Percentiles rank a stretch among this genome's conserved stretches.
phyloP scores from a whole-genome alignment of 257 asterid species.

The Solanum piurae region DNA sequence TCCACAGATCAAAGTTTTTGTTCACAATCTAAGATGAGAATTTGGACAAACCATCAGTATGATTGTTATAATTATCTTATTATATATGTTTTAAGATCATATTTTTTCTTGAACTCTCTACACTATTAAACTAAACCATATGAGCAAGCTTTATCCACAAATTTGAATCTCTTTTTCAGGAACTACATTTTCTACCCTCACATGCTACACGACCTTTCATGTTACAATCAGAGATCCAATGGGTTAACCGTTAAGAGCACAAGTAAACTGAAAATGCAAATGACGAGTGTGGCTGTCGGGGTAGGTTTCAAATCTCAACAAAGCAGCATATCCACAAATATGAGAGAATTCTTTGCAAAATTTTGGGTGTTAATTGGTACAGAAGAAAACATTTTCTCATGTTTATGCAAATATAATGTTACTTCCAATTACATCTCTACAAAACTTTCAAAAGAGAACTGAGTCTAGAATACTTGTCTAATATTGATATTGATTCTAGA shows the following conservation, averaged over 20 bases:
- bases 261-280: no score
- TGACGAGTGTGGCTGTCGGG: no score
- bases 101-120: no score
- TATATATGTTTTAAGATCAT: no score
- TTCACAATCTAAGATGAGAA: neutral
- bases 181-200: no score
- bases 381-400: neutral
- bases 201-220: no score
- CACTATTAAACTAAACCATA: no score
- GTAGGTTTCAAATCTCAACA: no score
- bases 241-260: no score
- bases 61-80: neutral
- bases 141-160: no score
- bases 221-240: no score
- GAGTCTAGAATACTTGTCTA: constrained; percentile 60
- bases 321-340: neutral
- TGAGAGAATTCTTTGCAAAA: neutral
- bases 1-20: neutral
- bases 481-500: constrained; percentile 93
- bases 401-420: neutral
- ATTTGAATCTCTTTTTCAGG: no score
- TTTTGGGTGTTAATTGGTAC: neutral
- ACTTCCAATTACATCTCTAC: neutral
- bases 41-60: neutral
- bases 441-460: neutral